Conservation (phyloP, 805 yeast genomes). For the Metschnikowia continentalis region DNA sequence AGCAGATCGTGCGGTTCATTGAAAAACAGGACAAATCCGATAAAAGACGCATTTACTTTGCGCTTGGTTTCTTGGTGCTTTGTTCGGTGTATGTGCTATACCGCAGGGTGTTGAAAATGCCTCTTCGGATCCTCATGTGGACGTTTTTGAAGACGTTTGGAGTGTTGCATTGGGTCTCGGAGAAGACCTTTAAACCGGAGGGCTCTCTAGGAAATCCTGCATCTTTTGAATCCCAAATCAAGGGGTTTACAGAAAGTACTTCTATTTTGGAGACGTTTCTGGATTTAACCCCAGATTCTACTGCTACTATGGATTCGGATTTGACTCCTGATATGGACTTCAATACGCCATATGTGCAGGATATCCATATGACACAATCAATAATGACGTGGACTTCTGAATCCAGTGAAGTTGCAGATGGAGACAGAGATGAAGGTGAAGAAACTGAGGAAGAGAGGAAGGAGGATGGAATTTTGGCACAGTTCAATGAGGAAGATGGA, state of each 20-base stretch:
- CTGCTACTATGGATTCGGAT: no score
- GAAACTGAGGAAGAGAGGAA: no score
- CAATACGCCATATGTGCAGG: neutral
- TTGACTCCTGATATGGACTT: neutral
- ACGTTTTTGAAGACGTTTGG: slow-evolving; percentile 36
- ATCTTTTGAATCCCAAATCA: no score
- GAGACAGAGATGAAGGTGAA: neutral
- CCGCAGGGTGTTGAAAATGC: slow-evolving; percentile 44
- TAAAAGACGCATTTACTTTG: slow-evolving; percentile 44
- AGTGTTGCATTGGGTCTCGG: slow-evolving; percentile 11
- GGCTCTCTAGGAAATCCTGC: no score
- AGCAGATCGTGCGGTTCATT: slow-evolving; percentile 45
- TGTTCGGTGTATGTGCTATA: slow-evolving; percentile 50
- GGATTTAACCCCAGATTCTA: neutral
- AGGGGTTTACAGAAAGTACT: no score
- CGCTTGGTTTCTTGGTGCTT: slow-evolving; percentile 41
- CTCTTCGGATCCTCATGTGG: slow-evolving; percentile 46
- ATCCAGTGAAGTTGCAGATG: neutral
- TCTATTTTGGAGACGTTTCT: neutral
- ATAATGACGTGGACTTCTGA: neutral
- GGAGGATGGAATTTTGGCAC: no score
- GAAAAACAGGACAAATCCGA: slow-evolving; percentile 51
- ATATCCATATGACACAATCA: neutral
- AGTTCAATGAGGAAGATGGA: no score
- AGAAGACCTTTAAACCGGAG: neutral